These are phyloP conservation scores for Candida maris DNA, from an alignment of 805 yeast species.

Conservation along the genomic window DNA sequence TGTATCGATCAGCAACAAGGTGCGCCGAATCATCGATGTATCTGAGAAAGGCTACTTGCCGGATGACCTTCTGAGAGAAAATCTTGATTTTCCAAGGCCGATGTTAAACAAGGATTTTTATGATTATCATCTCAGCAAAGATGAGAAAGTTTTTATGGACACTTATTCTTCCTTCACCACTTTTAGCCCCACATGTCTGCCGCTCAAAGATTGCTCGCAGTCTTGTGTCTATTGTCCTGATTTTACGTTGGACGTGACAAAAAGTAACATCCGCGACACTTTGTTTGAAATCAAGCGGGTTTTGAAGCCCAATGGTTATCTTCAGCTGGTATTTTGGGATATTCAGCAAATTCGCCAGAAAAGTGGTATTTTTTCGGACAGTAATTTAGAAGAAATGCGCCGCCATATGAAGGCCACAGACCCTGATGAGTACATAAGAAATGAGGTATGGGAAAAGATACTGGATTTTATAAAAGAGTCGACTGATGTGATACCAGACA, in stretches of 20 bases:
- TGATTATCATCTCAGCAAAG: slow-evolving; percentile 14
- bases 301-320: slow-evolving; percentile 28
- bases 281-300: slow-evolving; percentile 30
- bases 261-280: slow-evolving; percentile 16
- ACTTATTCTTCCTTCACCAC: slow-evolving; percentile 33
- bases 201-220: slow-evolving; percentile 27
- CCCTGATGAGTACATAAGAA: slow-evolving; percentile 16
- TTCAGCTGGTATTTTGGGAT: slow-evolving; percentile 30
- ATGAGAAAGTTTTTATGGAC: slow-evolving; percentile 25
- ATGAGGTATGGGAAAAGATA: slow-evolving; percentile 21
- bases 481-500: slow-evolving; percentile 15
- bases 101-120: slow-evolving; percentile 20
- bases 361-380: slow-evolving; percentile 2
- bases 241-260: slow-evolving; percentile 17
- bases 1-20: slow-evolving; percentile 22
- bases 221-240: slow-evolving; percentile 28
- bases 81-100: slow-evolving; percentile 23
- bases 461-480: slow-evolving; percentile 13
- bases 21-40: slow-evolving; percentile 22
- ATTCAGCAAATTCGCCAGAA: slow-evolving; percentile 12
- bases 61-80: slow-evolving; percentile 8
- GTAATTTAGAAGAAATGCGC: slow-evolving; percentile 1
- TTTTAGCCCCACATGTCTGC: slow-evolving; percentile 21
- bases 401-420: slow-evolving; percentile 4
- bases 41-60: slow-evolving; percentile 23